Base-by-base conservation (phyloP, 306 rosid species). In the Castanea mollissima region DNA sequence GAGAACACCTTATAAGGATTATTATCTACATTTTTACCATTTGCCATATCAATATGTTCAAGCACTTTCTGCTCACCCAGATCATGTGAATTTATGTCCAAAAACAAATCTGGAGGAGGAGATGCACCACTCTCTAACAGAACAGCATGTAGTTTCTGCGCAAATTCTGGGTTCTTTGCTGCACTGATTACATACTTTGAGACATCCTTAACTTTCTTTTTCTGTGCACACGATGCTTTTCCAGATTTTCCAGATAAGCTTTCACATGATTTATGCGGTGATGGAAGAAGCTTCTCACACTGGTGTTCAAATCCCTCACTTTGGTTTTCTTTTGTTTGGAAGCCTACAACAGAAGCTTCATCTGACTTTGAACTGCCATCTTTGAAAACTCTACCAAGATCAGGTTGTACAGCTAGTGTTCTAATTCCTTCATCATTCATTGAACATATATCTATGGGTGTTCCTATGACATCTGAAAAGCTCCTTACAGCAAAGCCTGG, bases 111-210 rank as follows among this genome's bases (percentile, higher is more conserved):
- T 57, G 94, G 90, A 65, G 97, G 98, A 86, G 96, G 99, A 34
- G 93, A 85, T 29, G 98, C 99, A 27, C 96, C 98, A 73, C 94
- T 93, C 86, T 93, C 99, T 88, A 91, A 85, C 79, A 90, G 86
- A 81, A 96, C 95, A 56, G 88, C 92, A 79, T 89, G 98, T 56
- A 93, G 85, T 80, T 91, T 93, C 86, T 92, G 92, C 63, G 96
- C 96, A 82, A 93, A 96, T 65, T 87, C 96, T 25, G 98, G 96
- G 85, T 93, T 81, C 84, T 90, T 89, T 86, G 99, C 92, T 11
- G 98, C 99, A 82, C 87, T 89, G 67, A 90, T 92, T 76, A 91
- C 97, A 87, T 91, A 95, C 81, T 91, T 80, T 0, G 99, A 93
- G 32, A 91, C 97, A 79, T 91, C 90, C 83, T 91, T 93, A 64